These are phyloP conservation scores for Aspergillus biplanus DNA, from an alignment of 495 filamentous ascomycete genomes.

Conservation along the genomic window DNA sequence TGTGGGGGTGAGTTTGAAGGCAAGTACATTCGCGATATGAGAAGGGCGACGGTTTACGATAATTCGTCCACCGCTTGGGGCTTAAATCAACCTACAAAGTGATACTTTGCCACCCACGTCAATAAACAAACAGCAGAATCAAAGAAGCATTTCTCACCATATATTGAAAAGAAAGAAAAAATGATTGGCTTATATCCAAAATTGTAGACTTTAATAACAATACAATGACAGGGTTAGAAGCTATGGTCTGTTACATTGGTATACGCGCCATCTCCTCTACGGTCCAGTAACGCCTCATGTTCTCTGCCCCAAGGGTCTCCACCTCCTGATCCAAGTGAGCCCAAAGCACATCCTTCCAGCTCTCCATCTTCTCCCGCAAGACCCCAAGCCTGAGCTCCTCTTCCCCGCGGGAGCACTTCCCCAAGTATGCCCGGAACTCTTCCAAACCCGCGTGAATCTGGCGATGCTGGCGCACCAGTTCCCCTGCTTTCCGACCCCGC, in stretches of 20 bases:
- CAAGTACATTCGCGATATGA: too few relatives aligned
- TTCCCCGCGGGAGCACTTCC: constrained; percentile 64
- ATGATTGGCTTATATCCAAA: too few relatives aligned
- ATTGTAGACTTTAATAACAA: too few relatives aligned
- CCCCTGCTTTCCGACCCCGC: constrained; percentile 44
- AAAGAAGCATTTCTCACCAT: too few relatives aligned
- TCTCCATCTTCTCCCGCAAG: constrained; percentile 71
- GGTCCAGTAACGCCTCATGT: constrained; percentile 86
- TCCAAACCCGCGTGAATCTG: constrained; percentile 84
- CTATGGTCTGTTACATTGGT: constrained; percentile 64
- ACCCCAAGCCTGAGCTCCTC: constrained; percentile 67
- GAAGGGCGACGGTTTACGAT: too few relatives aligned
- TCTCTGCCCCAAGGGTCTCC: constrained; percentile 70
- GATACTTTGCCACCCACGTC: too few relatives aligned
- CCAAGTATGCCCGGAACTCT: constrained; percentile 68
- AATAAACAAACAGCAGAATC: too few relatives aligned
- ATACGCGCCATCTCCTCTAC: constrained; percentile 73
- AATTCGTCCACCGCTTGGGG: too few relatives aligned
- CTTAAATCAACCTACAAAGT: too few relatives aligned
- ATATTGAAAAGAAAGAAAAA: too few relatives aligned
- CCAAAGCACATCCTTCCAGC: constrained; percentile 70
- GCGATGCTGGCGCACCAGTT: constrained; percentile 77
- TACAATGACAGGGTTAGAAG: too few relatives aligned
- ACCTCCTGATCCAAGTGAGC: constrained; percentile 77
- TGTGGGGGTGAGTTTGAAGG: too few relatives aligned